A percentile compares a stretch with the other conserved stretches of the same genome.
Evolutionary conservation across 495 filamentous ascomycete genomes (phyloP).

Genomic region (Aspergillus cavernicola): DNA sequence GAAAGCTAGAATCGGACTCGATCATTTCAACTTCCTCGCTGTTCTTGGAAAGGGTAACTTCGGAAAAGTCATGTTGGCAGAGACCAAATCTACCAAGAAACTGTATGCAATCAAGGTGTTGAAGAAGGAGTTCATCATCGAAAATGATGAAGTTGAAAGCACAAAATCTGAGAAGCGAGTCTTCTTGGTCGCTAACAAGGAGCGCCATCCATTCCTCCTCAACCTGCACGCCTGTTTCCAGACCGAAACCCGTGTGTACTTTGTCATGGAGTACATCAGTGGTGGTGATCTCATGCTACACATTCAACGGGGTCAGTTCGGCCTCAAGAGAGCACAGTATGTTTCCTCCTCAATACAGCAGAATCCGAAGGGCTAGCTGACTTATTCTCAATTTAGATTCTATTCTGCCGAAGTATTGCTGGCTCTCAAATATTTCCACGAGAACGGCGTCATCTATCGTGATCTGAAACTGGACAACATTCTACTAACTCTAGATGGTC

Average conservation of each 20-base stretch:
- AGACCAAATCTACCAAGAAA: slow-evolving; percentile 87
- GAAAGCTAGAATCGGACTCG: slow-evolving; percentile 81
- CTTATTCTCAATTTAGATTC: slow-evolving; percentile 57
- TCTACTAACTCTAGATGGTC: slow-evolving; percentile 88
- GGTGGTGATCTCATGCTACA: slow-evolving; percentile 99
- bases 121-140: slow-evolving; percentile 99
- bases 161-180: slow-evolving; percentile 96
- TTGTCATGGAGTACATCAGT: slow-evolving; percentile 99
- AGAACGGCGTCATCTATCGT: slow-evolving; percentile 98
- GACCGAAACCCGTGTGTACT: slow-evolving; percentile 97
- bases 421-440: slow-evolving; percentile 98
- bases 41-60: slow-evolving; percentile 99
- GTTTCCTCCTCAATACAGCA: slow-evolving; percentile 27
- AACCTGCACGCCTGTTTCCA: slow-evolving; percentile 99
- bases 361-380: not conserved
- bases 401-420: slow-evolving; percentile 97
- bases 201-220: slow-evolving; percentile 92
- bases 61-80: slow-evolving; percentile 98
- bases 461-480: slow-evolving; percentile 99
- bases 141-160: slow-evolving; percentile 99
- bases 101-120: slow-evolving; percentile 98
- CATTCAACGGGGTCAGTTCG: slow-evolving; percentile 95
- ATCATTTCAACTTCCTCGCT: slow-evolving; percentile 99
- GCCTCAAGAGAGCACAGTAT: slow-evolving; percentile 91
- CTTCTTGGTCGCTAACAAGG: slow-evolving; percentile 95